Evolutionary conservation across 140 eudicot genomes (phyloP).

Genomic region (Oenanthe javanica): DNA sequence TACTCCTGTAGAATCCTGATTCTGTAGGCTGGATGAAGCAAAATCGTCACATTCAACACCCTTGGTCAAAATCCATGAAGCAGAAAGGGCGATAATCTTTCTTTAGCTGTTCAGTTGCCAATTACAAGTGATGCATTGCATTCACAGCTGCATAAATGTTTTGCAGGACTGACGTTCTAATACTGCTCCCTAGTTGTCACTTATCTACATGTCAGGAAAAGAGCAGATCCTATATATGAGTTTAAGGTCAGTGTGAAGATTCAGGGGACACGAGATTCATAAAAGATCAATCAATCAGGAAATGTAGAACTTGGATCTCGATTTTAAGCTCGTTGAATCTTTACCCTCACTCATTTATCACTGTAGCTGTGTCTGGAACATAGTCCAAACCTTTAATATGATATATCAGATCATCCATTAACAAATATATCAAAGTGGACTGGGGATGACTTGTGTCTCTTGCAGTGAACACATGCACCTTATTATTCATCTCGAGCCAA

Average conservation of each 20-base stretch:
- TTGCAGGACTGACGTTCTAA: not conserved
- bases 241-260: not conserved
- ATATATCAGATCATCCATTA: conserved; percentile 29
- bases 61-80: not conserved
- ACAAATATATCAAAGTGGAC: conserved; percentile 31
- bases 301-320: not conserved
- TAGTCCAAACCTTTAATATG: conserved; percentile 33
- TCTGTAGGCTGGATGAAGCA: not conserved
- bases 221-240: not conserved
- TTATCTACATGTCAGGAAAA: not conserved
- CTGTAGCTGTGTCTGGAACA: conserved; percentile 23
- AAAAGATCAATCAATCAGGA: conserved; percentile 4
- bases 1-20: not conserved
- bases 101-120: not conserved
- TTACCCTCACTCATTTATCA: conserved; percentile 11
- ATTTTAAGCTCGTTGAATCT: not conserved
- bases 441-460: conserved; percentile 42
- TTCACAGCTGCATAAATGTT: not conserved
- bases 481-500: conserved; percentile 58
- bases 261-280: not conserved
- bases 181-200: not conserved
- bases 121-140: not conserved
- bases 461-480: conserved; percentile 52
- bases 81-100: not conserved
- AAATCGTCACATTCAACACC: not conserved